Evolutionary conservation across 257 asterid species (phyloP).

Genomic region (Przewalskia tangutica): DNA sequence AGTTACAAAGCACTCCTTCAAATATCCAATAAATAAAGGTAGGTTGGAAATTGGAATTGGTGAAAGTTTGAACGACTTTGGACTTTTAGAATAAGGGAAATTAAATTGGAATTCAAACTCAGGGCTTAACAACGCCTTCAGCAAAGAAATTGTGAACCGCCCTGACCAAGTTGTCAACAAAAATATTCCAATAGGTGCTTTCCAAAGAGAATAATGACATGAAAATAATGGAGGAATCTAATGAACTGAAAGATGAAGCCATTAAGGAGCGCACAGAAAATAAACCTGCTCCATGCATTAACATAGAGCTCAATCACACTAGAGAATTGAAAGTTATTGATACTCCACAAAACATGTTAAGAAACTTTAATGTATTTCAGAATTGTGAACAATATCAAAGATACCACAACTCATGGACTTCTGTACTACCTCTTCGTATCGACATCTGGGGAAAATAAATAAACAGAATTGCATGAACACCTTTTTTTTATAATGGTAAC

Average conservation of each 20-base stretch:
- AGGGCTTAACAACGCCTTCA: no score
- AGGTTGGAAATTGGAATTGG: no score
- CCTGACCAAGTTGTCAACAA: no score
- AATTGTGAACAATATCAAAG: no score
- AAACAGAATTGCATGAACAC: neutral
- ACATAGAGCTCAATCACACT: neutral
- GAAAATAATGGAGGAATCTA: neutral
- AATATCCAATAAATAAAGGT: no score
- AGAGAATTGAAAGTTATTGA: neutral
- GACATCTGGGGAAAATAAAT: slow-evolving; percentile 52
- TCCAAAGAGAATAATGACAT: neutral
- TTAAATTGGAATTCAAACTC: no score
- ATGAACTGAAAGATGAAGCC: neutral
- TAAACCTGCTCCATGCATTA: neutral
- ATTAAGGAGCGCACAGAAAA: neutral
- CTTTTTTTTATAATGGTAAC: no score
- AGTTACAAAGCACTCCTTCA: no score
- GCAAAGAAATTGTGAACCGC: no score
- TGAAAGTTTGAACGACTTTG: no score
- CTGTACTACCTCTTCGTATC: slow-evolving; percentile 69
- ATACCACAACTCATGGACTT: slow-evolving; percentile 57
- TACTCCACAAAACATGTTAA: neutral
- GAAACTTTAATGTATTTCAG: neutral
- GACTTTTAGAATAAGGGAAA: no score
- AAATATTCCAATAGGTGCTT: neutral